Percentiles rank a stretch among this genome's conserved stretches.
Evolutionary conservation across 1,284 basidiomycete genomes (phyloP).

Genomic region (Sphagnurus paluster): DNA sequence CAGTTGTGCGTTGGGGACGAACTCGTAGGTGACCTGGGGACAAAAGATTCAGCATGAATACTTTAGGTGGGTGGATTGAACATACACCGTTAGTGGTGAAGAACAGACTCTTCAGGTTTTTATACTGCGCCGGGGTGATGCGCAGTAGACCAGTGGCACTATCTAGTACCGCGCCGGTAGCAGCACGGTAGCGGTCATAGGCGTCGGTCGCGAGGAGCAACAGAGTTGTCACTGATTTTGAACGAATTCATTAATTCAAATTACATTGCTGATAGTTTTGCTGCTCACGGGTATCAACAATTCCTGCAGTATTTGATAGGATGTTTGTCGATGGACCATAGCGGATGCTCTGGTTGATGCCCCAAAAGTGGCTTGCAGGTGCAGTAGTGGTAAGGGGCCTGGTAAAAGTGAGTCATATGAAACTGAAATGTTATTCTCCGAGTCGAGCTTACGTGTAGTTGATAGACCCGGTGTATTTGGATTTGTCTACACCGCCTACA

Average conservation of each 20-base stretch:
- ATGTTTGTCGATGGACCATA: constrained; percentile 49
- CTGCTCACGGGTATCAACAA: constrained; percentile 54
- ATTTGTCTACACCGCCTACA: constrained; percentile 48
- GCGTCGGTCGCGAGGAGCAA: constrained; percentile 45
- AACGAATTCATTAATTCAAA: no score
- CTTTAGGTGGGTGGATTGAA: constrained; percentile 1
- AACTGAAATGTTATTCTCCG: neutral
- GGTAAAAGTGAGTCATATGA: neutral
- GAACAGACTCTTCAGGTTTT: constrained; percentile 51
- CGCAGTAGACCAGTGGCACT: constrained; percentile 55
- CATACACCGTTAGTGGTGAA: constrained; percentile 51
- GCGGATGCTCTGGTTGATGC: constrained; percentile 58
- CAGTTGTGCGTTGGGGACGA: constrained; percentile 59
- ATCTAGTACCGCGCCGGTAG: constrained; percentile 55
- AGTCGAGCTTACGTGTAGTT: constrained; percentile 42
- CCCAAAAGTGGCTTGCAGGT: constrained; percentile 59
- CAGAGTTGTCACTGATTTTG: constrained; percentile 42
- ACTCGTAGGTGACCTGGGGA: constrained; percentile 40
- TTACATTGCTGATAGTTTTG: neutral
- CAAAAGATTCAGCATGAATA: neutral
- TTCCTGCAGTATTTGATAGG: constrained; percentile 51
- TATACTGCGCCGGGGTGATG: constrained; percentile 50
- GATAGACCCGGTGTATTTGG: constrained; percentile 47
- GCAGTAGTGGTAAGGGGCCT: constrained; percentile 48
- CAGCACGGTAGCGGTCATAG: constrained; percentile 46